phyloP scores from a whole-genome alignment of 805 yeast species.

The Kazachstania africana region DNA sequence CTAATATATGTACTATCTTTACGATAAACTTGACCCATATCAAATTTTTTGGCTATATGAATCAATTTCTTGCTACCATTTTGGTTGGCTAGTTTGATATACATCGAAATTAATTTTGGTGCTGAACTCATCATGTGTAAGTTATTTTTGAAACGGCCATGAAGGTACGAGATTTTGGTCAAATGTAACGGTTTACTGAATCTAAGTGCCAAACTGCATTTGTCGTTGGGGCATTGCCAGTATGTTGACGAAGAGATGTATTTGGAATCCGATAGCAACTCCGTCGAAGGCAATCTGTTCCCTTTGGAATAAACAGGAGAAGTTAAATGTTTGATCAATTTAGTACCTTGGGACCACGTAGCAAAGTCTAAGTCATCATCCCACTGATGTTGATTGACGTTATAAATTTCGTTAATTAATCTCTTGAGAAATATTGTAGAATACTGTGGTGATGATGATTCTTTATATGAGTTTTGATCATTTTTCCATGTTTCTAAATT shows the following conservation, averaged over 20 bases:
- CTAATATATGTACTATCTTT: constrained; percentile 17
- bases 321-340: constrained; percentile 27
- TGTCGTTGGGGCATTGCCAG: constrained; percentile 22
- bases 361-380: constrained; percentile 27
- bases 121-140: constrained; percentile 30
- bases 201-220: constrained; percentile 27
- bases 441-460: constrained; percentile 13
- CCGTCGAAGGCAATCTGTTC: constrained; percentile 18
- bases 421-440: constrained; percentile 19
- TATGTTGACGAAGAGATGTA: constrained; percentile 17
- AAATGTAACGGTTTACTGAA: constrained; percentile 30
- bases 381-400: constrained; percentile 24
- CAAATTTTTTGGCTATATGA: constrained; percentile 9
- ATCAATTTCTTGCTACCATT: constrained; percentile 5
- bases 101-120: constrained; percentile 27
- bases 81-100: constrained; percentile 14
- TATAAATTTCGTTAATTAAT: constrained; percentile 22
- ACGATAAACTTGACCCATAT: constrained; percentile 9
- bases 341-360: constrained; percentile 27
- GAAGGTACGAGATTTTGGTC: constrained; percentile 26
- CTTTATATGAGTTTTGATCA: neutral
- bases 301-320: constrained; percentile 23
- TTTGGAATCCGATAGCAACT: constrained; percentile 15
- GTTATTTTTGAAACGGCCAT: constrained; percentile 28
- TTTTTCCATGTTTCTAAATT: constrained; percentile 5